phyloP scores from a whole-genome alignment of 2,329 filamentous ascomycete genomes.

The Alternaria sp. region DNA sequence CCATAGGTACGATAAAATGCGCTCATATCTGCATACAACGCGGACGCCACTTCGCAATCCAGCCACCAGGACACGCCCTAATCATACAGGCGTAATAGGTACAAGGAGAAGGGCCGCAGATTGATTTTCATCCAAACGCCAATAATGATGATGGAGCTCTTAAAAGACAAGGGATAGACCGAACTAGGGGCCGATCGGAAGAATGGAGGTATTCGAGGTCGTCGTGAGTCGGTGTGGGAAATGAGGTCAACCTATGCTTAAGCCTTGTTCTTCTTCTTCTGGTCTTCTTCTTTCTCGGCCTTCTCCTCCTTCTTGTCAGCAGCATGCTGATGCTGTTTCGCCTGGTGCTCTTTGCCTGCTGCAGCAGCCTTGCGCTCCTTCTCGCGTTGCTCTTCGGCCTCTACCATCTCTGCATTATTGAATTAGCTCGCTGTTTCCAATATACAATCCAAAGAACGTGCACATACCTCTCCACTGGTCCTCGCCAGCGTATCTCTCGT shows the following conservation, averaged over 20 bases:
- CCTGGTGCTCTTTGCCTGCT: constrained; percentile 24
- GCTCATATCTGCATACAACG: constrained; percentile 8
- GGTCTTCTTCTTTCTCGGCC: constrained; percentile 26
- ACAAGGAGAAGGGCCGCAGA: neutral
- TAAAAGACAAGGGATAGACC: neutral
- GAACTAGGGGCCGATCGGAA: neutral
- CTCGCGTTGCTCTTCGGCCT: constrained; percentile 73
- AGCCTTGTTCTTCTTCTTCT: constrained; percentile 33
- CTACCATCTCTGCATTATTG: constrained; percentile 75
- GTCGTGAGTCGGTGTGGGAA: neutral
- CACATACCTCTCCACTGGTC: constrained; percentile 88
- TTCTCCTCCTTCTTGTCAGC: constrained; percentile 36
- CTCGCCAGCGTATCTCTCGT: constrained; percentile 86
- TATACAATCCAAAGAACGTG: neutral
- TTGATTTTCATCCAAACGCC: constrained; percentile 27
- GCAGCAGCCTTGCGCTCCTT: constrained; percentile 57
- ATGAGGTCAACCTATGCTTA: neutral
- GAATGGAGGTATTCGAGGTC: neutral
- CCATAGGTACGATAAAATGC: neutral
- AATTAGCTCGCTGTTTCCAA: constrained; percentile 23
- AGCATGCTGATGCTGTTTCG: constrained; percentile 27
- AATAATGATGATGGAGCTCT: constrained; percentile 13
- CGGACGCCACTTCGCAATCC: constrained; percentile 10
- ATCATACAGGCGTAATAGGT: constrained; percentile 23
- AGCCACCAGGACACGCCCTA: constrained; percentile 16